Evolutionary conservation across 2,329 filamentous ascomycete species (phyloP).

Genomic region (Diaporthe citrichinensis): DNA sequence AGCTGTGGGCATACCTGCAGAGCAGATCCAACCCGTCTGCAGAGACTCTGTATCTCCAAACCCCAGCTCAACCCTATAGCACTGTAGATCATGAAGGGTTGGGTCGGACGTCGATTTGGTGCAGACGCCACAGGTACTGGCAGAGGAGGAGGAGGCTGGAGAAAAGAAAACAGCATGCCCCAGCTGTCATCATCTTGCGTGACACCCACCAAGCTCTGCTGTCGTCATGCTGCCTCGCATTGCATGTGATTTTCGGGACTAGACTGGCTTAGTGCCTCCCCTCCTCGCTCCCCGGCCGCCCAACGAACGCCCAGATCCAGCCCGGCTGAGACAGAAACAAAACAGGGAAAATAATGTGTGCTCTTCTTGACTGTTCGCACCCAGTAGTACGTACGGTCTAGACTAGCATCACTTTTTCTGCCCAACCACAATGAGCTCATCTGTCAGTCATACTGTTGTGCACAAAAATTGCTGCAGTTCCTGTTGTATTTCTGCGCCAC

Average conservation of each 20-base stretch:
- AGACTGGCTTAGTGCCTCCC: neutral
- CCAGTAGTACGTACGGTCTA: neutral
- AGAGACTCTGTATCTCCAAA: neutral
- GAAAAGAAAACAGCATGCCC: neutral
- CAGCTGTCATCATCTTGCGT: slow-evolving; percentile 33
- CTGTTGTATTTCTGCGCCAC: neutral
- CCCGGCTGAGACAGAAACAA: slow-evolving; percentile 15
- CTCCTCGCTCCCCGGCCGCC: neutral
- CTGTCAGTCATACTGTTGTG: neutral
- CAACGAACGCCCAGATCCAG: slow-evolving; percentile 27
- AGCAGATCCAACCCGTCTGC: neutral
- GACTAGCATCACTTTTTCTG: neutral
- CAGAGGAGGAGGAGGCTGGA: slow-evolving; percentile 1
- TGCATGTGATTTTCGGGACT: slow-evolving; percentile 33
- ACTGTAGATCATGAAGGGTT: neutral
- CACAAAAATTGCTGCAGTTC: neutral
- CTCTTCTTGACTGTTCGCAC: neutral
- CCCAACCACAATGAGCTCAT: slow-evolving; percentile 22
- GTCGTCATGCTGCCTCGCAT: slow-evolving; percentile 33
- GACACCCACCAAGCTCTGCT: slow-evolving; percentile 26
- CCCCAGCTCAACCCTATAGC: neutral
- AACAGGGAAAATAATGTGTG: slow-evolving; percentile 16
- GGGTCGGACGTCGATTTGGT: neutral
- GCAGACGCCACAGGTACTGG: neutral
- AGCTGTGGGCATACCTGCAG: neutral